Percentiles rank a stretch among this genome's conserved stretches.
Evolutionary conservation across 1,284 basidiomycete genomes (phyloP).

Genomic region (Ustilago bromivora): DNA sequence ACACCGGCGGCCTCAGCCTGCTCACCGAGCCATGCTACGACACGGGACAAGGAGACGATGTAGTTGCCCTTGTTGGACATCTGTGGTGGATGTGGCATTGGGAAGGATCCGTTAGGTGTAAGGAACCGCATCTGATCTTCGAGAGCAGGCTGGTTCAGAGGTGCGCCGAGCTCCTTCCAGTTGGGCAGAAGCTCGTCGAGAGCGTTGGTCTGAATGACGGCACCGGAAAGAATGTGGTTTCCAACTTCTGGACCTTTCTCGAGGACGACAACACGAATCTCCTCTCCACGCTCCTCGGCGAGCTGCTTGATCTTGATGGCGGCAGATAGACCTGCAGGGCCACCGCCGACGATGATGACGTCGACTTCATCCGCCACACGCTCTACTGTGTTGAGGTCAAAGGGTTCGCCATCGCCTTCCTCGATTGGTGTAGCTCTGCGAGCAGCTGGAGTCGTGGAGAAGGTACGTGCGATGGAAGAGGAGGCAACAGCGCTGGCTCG

Average conservation of each 20-base stretch:
- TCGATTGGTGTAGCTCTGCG: conserved; percentile 53
- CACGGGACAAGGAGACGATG: conserved; percentile 87
- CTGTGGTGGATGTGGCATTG: conserved; percentile 95
- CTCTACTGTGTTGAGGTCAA: conserved; percentile 66
- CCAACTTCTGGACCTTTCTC: conserved; percentile 96
- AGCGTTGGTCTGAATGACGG: conserved; percentile 91
- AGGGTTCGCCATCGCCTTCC: conserved; percentile 59
- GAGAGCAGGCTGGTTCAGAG: conserved; percentile 82
- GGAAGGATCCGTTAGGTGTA: conserved; percentile 79
- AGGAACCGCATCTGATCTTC: conserved; percentile 89
- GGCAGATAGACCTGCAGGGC: conserved; percentile 94
- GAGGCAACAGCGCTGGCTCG: conserved; percentile 21
- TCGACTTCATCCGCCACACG: conserved; percentile 79
- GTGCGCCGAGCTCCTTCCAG: conserved; percentile 78
- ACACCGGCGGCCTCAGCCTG: conserved; percentile 92
- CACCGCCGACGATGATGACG: conserved; percentile 95
- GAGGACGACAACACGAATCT: conserved; percentile 90
- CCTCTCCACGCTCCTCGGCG: conserved; percentile 80
- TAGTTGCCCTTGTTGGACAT: conserved; percentile 97
- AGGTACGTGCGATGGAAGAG: conserved; percentile 27
- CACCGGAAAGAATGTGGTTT: conserved; percentile 94
- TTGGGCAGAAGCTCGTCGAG: conserved; percentile 91
- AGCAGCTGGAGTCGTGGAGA: conserved; percentile 36
- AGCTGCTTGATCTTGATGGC: conserved; percentile 96
- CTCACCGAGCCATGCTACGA: conserved; percentile 88